Conservation (phyloP, 2,329 filamentous ascomycete species). For the Sordariomycetes sp. region DNA sequence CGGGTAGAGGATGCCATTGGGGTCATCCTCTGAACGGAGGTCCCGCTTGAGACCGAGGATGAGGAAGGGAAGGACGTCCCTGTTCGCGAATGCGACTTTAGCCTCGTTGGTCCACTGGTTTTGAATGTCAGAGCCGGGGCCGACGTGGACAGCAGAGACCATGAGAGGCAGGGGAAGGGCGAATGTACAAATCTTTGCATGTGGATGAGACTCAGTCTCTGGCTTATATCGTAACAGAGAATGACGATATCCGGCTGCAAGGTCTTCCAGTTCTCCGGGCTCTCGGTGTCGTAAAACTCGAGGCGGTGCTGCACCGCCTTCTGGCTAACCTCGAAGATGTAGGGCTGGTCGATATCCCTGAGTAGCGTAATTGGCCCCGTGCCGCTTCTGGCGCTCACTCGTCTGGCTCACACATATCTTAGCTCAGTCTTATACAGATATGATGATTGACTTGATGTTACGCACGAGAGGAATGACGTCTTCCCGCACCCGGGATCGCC, state of each 20-base stretch:
- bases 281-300: conserved; percentile 49
- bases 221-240: conserved; percentile 52
- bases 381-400: conserved; percentile 36
- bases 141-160: not conserved
- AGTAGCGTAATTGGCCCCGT: conserved; percentile 35
- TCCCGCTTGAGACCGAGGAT: conserved; percentile 52
- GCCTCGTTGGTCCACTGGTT: conserved; percentile 47
- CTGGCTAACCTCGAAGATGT: conserved; percentile 41
- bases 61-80: conserved; percentile 40
- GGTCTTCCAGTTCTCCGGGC: conserved; percentile 47
- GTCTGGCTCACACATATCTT: conserved; percentile 22
- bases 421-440: not conserved
- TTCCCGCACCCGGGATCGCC: conserved; percentile 51
- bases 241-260: conserved; percentile 47
- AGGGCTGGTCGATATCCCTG: conserved; percentile 49
- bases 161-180: not conserved
- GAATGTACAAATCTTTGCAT: conserved; percentile 42
- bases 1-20: conserved; percentile 49
- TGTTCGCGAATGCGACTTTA: conserved; percentile 32
- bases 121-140: not conserved
- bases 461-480: conserved; percentile 51
- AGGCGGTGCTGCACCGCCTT: conserved; percentile 32
- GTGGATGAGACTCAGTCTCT: conserved; percentile 45
- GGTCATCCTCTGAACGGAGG: conserved; percentile 44
- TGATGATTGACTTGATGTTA: not conserved